Base-by-base conservation (phyloP, 352 stramenopile species). In the Phytopythium chamaehyphon region DNA sequence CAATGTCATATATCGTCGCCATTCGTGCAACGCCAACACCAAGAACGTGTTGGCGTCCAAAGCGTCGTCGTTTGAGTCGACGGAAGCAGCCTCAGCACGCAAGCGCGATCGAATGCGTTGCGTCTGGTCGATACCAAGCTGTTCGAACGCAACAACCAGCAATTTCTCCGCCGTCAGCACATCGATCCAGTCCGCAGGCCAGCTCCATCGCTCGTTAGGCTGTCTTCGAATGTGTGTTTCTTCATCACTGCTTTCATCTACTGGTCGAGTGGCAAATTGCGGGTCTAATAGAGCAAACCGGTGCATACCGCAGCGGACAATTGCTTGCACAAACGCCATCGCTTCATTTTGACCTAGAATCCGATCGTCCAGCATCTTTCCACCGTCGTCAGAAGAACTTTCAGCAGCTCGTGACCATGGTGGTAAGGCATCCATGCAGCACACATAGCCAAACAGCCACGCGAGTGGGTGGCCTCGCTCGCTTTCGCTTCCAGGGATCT, bases 291-390 rank as follows among this genome's bases (percentile, higher is more conserved):
- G 21, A 4, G 53, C 55, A 24, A 90, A 90, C 14, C 51, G 54
- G 55, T 90, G 80, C 46, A 84, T n/a, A 4, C 76, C 73, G 48
- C 66, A 85, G 18, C 77, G 73, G 19, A 88, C 70, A 26, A 88
- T 64, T 0, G 59, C 63, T 16, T 84, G 73, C 0, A 90, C 40
- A 51, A 89, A 89, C 11, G 64, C 69, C 3, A 90, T 23, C 3
- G 76, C 76, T 37, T 90, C 79, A 40, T 90, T 90, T 42, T 88
- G 82, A 0, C 71, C 71, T 51, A 90, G 58, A 2, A 93, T 39
- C 3, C 73, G 51, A 49, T 90, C 79, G 28, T 90, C 74, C 0
- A 16, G 7, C 2, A 9, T 18, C 5, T 12, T 15, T 16, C 10
- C 18, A n/a, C 28, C 23, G 23, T 49, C 10, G 0, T 36, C 14